These are phyloP conservation scores for Puccinellia tenuiflora DNA, from an alignment of 176 grass and related monocot genomes.

Conservation along the genomic window DNA sequence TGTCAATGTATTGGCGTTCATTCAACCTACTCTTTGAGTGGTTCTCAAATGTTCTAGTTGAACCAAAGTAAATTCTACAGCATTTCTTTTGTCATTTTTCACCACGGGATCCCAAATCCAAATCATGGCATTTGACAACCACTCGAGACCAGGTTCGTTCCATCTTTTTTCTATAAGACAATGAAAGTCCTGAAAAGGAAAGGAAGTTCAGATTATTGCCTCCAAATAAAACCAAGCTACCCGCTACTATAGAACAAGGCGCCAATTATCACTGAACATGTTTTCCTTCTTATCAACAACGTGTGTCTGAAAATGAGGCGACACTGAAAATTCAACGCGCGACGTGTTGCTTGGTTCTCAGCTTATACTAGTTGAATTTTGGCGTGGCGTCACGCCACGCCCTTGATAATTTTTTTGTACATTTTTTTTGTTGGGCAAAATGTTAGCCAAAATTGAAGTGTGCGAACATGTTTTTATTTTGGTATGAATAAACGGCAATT, in stretches of 20 bases:
- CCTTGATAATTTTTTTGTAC: too few relatives aligned
- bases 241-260: slow-evolving; percentile 20
- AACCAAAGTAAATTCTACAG: background rate
- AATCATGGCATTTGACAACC: slow-evolving; percentile 24
- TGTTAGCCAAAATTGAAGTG: too few relatives aligned
- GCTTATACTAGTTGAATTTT: too few relatives aligned
- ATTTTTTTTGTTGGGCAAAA: too few relatives aligned
- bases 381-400: too few relatives aligned
- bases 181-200: slow-evolving; percentile 33
- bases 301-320: slow-evolving; percentile 33
- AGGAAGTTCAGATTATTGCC: slow-evolving; percentile 11
- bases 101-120: background rate
- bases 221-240: slow-evolving; percentile 16
- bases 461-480: too few relatives aligned
- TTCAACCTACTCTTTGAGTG: background rate
- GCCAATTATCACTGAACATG: background rate
- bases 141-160: slow-evolving; percentile 4
- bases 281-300: slow-evolving; percentile 30
- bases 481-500: too few relatives aligned
- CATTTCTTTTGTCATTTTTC: background rate
- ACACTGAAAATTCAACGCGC: background rate
- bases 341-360: slow-evolving; percentile 12
- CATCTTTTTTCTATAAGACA: background rate
- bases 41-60: background rate
- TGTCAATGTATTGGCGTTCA: background rate